A percentile compares a stretch with the other conserved stretches of the same genome.
Evolutionary conservation across 192 early-diverging fungal genomes (phyloP).

Genomic region (Radiomyces spectabilis): DNA sequence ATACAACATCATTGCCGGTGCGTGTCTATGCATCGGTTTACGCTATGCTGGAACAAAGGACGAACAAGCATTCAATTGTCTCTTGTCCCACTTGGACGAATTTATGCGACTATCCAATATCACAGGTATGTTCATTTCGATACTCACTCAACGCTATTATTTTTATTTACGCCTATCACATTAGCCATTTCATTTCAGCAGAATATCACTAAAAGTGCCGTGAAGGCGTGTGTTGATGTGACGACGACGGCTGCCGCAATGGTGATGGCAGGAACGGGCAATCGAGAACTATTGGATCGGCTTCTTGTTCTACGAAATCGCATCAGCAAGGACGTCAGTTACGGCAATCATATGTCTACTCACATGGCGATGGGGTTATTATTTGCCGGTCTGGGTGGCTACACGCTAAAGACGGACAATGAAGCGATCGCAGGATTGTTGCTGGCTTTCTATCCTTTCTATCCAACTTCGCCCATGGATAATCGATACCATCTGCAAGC

Average conservation of each 20-base stretch:
- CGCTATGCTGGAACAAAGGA: constrained; percentile 59
- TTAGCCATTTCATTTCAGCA: constrained; percentile 47
- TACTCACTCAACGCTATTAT: not conserved
- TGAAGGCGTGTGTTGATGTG: constrained; percentile 64
- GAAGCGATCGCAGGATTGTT: constrained; percentile 59
- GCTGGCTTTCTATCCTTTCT: constrained; percentile 62
- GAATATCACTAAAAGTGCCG: constrained; percentile 55
- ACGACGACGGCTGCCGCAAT: constrained; percentile 51
- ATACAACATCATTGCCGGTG: constrained; percentile 59
- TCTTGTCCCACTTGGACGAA: constrained; percentile 46
- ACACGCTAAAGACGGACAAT: constrained; percentile 59
- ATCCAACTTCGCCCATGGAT: constrained; percentile 44
- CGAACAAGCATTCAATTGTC: constrained; percentile 33
- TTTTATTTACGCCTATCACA: constrained; percentile 2
- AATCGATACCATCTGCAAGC: constrained; percentile 67
- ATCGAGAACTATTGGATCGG: constrained; percentile 50
- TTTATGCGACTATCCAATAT: constrained; percentile 28
- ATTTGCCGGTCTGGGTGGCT: constrained; percentile 63
- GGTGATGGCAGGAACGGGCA: constrained; percentile 79
- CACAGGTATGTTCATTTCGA: constrained; percentile 30
- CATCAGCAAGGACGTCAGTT: constrained; percentile 39
- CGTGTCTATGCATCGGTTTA: constrained; percentile 60
- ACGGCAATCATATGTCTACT: constrained; percentile 65
- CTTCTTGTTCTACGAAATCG: constrained; percentile 49
- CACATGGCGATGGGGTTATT: constrained; percentile 75